Evolutionary conservation across 129 eudicot genomes (phyloP).

Genomic region (Ambrosia artemisiifolia): DNA sequence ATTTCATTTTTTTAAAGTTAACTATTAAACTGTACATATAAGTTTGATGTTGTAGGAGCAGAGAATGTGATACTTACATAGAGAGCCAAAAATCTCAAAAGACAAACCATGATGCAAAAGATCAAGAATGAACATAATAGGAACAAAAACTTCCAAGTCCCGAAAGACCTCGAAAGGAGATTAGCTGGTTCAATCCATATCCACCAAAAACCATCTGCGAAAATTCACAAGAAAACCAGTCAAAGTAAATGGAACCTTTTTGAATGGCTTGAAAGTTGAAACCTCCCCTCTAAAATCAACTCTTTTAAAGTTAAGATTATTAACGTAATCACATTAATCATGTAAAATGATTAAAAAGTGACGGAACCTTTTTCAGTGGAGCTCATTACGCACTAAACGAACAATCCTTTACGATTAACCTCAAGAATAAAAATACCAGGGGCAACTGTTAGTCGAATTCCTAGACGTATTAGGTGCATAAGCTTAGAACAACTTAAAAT

Average conservation of each 20-base stretch:
- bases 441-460: background rate
- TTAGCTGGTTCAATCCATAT: slow-evolving; percentile 6
- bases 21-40: slow-evolving; percentile 21
- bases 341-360: background rate
- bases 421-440: background rate
- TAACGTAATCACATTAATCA: background rate
- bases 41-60: slow-evolving; percentile 16
- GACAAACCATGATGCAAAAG: slow-evolving; percentile 15
- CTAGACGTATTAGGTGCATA: background rate
- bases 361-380: background rate
- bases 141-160: slow-evolving; percentile 8
- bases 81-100: slow-evolving; percentile 13
- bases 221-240: background rate
- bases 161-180: slow-evolving; percentile 1
- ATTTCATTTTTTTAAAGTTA: background rate
- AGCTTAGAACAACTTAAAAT: too few relatives aligned
- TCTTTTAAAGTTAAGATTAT: background rate
- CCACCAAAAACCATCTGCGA: slow-evolving; percentile 13
- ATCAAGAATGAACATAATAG: slow-evolving; percentile 17
- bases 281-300: background rate
- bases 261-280: background rate
- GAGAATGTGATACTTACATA: slow-evolving; percentile 10
- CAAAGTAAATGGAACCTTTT: background rate
- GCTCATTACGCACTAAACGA: background rate
- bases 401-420: too few relatives aligned